Evolutionary conservation across 352 stramenopile species (phyloP), one percentile per base, ranked within the genome.

Genomic region (Pythium brachiatum): DNA sequence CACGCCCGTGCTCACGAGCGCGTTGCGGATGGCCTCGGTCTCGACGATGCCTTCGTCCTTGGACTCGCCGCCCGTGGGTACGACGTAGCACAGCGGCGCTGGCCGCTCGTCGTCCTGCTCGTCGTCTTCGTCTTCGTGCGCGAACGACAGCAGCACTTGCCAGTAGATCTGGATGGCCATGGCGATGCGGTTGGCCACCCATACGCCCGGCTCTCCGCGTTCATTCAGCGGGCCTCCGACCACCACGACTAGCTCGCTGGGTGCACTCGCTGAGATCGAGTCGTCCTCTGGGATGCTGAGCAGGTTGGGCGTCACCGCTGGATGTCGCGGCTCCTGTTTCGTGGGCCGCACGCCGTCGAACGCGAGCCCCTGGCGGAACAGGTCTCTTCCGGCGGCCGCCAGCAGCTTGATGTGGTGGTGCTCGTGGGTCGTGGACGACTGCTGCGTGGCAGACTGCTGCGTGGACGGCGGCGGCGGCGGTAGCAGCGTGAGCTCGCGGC

Each of bases 321-420:
- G 80, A 41, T 85, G 78, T 2, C 73, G 70, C 41, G 74, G 65
- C 38, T 71, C 73, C 18, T 67, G 62, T 4, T 62, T 67, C 20
- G 62, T 66, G 26, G 79, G 68, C n/a, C 72, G 70, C 51, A 80
- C 44, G 43, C 72, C 74, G 41, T 88, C 73, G 48, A 86, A 74
- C 53, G 73, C 66, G 38, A 90, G 67, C 1, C 81, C 76, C 21
- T 82, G 62, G 38, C 81, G 77, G 55, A 90, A 89, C 57, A 90
- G 79, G 23, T 88, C 76, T 32, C 78, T 72, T 0, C 81, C 81
- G 2, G 79, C 81, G n/a, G 72, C 68, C 0, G 81, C 81, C 20
- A 90, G 65, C 25, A 85, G 70, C 54, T 68, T 64, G 47, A 55
- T 29, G 55, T 64, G 51, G 13, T 36, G 20, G 7, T 36, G 15